Evolutionary conservation across 345 rosid genomes (phyloP).

Genomic region (Mercurialis annua): DNA sequence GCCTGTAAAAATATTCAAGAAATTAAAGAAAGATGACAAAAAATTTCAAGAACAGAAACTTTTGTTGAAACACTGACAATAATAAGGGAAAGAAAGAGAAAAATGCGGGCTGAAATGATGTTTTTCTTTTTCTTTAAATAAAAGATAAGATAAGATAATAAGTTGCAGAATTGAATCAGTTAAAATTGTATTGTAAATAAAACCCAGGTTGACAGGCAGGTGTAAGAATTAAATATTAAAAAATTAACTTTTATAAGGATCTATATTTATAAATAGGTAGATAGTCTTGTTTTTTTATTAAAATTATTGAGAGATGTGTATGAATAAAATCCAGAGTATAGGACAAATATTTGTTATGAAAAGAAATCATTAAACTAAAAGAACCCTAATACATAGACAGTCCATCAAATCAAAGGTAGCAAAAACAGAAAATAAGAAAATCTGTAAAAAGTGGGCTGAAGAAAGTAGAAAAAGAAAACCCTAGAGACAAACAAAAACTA

Average conservation of each 20-base stretch:
- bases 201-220: conserved; percentile 24
- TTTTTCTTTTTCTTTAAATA: neutral
- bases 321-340: conserved; percentile 7
- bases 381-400: conserved; percentile 35
- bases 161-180: conserved; percentile 36
- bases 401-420: conserved; percentile 46
- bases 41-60: neutral
- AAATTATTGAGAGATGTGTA: conserved; percentile 7
- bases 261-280: too few species aligned
- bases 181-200: conserved; percentile 23
- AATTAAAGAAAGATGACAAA: too few species aligned
- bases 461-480: conserved; percentile 13
- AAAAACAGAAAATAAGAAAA: neutral
- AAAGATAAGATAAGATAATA: conserved; percentile 10
- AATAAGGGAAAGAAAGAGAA: conserved; percentile 15
- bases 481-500: conserved; percentile 11
- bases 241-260: conserved; percentile 19
- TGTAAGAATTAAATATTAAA: neutral
- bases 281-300: neutral
- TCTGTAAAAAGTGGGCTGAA: conserved; percentile 16
- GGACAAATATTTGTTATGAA: conserved; percentile 35
- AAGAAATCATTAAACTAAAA: conserved; percentile 37
- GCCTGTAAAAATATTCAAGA: conserved; percentile 26
- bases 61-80: neutral
- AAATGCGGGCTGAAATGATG: conserved; percentile 19